These are phyloP conservation scores for Mycena olivaceomarginata DNA, from an alignment of 768 basidiomycete genomes.

Conservation along the genomic window DNA sequence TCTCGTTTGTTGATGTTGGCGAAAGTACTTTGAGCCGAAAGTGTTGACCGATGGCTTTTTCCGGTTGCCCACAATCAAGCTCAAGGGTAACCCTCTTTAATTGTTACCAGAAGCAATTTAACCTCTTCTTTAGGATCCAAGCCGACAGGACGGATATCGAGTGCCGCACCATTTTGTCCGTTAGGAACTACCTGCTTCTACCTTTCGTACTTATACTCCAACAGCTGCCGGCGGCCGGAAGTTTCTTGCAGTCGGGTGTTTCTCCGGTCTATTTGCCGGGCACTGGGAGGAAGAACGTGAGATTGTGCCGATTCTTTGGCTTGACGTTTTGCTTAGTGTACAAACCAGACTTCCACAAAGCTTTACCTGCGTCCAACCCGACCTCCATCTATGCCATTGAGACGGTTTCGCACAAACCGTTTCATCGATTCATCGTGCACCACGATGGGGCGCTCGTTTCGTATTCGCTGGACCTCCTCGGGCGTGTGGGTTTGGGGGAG, in stretches of 20 bases:
- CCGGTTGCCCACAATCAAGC: slow-evolving; percentile 63
- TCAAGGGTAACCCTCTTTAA: slow-evolving; percentile 28
- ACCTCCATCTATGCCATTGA: slow-evolving; percentile 76
- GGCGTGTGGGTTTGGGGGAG: slow-evolving; percentile 72
- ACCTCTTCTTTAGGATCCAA: slow-evolving; percentile 40
- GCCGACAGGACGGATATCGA: slow-evolving; percentile 75
- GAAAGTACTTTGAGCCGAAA: slow-evolving; percentile 82
- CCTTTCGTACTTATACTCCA: slow-evolving; percentile 16
- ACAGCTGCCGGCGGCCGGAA: slow-evolving; percentile 70
- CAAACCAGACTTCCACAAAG: slow-evolving; percentile 72
- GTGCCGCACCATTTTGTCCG: slow-evolving; percentile 79
- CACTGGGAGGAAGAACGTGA: slow-evolving; percentile 73
- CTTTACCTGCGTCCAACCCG: slow-evolving; percentile 70
- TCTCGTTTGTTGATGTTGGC: neutral
- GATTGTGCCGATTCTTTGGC: slow-evolving; percentile 43
- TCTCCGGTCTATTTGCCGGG: slow-evolving; percentile 83
- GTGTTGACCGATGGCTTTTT: slow-evolving; percentile 78
- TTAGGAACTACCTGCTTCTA: neutral
- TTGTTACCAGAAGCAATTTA: too few species aligned
- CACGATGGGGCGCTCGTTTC: slow-evolving; percentile 74
- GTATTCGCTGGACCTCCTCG: slow-evolving; percentile 84
- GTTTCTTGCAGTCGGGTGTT: slow-evolving; percentile 80
- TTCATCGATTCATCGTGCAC: slow-evolving; percentile 83
- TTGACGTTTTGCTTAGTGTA: slow-evolving; percentile 9
- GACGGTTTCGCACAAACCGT: slow-evolving; percentile 60